Evolutionary conservation across 345 rosid genomes (phyloP), one percentile per base, ranked within the genome.

Genomic region (Aegle marmelos): DNA sequence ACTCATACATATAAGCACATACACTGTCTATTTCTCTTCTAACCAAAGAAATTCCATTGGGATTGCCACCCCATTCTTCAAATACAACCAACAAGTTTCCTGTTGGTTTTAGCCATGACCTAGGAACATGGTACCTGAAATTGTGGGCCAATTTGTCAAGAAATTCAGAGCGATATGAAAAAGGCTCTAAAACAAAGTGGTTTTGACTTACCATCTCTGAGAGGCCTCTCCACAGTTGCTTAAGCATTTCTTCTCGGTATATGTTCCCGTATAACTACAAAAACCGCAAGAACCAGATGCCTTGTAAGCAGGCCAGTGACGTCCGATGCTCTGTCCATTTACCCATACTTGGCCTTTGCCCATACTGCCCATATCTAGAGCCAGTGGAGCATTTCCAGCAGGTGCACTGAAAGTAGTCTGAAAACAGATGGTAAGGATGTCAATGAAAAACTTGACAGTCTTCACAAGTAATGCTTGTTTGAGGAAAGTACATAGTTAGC

Each of bases 61-160:
- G 99, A 56, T 97, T 91, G 72, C 99, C 98, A 58, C 99, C 99
- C 95, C 93, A 94, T 87, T 97, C 99, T 83, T 97, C 99, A 74
- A 94, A 94, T 78, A 94, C 97, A 77, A 97, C 98, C 83, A 97
- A 72, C 80, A 97, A 83, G 85, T 97, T 97, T 70, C 93, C 97
- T 2, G 82, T 86, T 58, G 99, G 98, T 68, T 89, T 87, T 67
- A 97, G 93, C 99, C 99, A 97, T 0, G 98, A 93, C 57, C 81
- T 89, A 70, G 99, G 99, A 54, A 94, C 89, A 36, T 94, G 99
- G 73, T 97, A 97, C 98, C 98, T 95, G 73, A 33, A 79, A 73
- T 57, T 58, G 57, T 73, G 0, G 31, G 17, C 50, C 14, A 65
- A 37, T 80, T 54, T 67, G 53, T 79, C 39, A 64, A 30, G 54